A percentile compares a stretch with the other conserved stretches of the same genome.
Conservation (phyloP, 2,329 filamentous ascomycete species). For the Hortaea werneckii region DNA sequence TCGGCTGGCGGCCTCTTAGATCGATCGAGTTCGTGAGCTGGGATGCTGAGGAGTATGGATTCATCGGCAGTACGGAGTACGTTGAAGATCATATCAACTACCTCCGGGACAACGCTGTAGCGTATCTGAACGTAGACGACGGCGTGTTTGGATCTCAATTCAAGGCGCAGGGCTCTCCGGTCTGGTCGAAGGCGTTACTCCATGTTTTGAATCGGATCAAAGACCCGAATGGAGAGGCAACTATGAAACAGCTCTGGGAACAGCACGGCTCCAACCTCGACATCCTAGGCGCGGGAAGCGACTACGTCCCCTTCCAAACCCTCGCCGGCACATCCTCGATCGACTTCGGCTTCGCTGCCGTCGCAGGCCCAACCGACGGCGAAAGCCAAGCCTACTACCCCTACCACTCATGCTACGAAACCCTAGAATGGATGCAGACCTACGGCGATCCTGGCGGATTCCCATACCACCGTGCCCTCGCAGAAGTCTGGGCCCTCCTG, state of each 20-base stretch:
- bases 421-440: conserved; percentile 71
- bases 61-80: conserved; percentile 88
- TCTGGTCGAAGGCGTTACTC: conserved; percentile 62
- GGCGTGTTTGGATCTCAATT: conserved; percentile 64
- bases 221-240: conserved; percentile 62
- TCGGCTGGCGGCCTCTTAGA: conserved; percentile 84
- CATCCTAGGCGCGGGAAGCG: conserved; percentile 62
- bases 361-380: conserved; percentile 1
- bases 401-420: conserved; percentile 80
- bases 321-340: conserved; percentile 82
- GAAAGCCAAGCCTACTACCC: conserved; percentile 45
- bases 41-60: conserved; percentile 89
- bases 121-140: conserved; percentile 84
- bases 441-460: conserved; percentile 66
- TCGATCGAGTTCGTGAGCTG: conserved; percentile 95
- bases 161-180: conserved; percentile 67
- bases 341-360: conserved; percentile 67
- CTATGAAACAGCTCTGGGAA: conserved; percentile 70
- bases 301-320: conserved; percentile 84
- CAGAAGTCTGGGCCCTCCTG: conserved; percentile 70
- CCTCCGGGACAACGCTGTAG: conserved; percentile 64
- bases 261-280: conserved; percentile 50
- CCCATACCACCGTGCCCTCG: conserved; percentile 66
- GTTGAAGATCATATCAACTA: conserved; percentile 73
- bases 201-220: conserved; percentile 63